Base-by-base conservation (phyloP, 345 rosid species). In the Gossypium stocksii region DNA sequence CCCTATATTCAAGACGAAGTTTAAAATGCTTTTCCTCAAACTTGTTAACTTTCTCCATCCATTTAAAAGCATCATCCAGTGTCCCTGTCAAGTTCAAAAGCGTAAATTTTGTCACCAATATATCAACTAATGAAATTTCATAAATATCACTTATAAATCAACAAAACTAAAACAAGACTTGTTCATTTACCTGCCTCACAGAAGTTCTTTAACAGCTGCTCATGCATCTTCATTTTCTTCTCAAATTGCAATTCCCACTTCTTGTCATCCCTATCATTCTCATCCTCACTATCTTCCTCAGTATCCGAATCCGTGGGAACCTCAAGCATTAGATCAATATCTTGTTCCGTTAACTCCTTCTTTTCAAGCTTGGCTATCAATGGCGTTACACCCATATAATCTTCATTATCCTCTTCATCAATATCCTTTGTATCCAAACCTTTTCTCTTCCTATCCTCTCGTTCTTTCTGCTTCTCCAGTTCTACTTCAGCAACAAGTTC, bases 331-430 rank as follows among this genome's bases (percentile, higher is more conserved):
- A 85, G 78, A 10, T 84, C 87, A 51, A 75, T 60, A 46, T 76
- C 48, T 22, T 79, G 78, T 38, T 80, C 81, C 75, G 88, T 92
- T 62, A 83, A 80, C 60, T 77, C 84, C 86, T 85, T 77, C 74
- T 87, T 89, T 82, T 91, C 88, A 11, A 92, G 86, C 86, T 86
- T 92, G 80, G 89, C 91, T 45, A 94, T 91, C 82, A 92, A 79
- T 0, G 93, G 89, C 57, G 84, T 84, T 29, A 94, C 90, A 2
- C 96, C 97, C 81, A 91, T 72, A 82, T 85, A 92, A 56, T 94
- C 98, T 77, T 91, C 98, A 41, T 92, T 86, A 49, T 89, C 97
- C 80, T 92, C 98, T 51, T 77, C 80, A 77, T 92, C 98, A 52
- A 94, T 86, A 79, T 92, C 98, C 77, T 86, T 85, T 25, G 83